Base-by-base conservation (phyloP, 2,329 filamentous ascomycete species). In the Hypoxylon sp. region DNA sequence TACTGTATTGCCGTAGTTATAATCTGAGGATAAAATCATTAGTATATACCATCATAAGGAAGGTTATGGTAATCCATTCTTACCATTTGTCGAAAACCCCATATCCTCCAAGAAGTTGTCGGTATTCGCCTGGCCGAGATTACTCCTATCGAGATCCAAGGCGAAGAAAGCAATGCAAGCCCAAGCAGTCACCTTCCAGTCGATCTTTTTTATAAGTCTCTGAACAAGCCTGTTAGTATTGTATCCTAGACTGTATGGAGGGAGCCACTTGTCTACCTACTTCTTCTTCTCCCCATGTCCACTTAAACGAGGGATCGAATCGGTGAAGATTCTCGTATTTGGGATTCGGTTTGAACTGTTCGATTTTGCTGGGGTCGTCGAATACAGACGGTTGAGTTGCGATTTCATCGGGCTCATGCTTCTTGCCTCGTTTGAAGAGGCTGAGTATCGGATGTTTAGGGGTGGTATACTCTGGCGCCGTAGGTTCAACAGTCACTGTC, bases 111-210 rank as follows among this genome's bases (percentile, higher is more conserved):
- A 36, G 36, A 68, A 61, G 35, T 67, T 62, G 20, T 69, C 67
- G 1, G 67, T 64, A 9, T 67, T 57, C 3, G 67, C 66, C 29
- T 69, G 67, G 21, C 63, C 61, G 40, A 77, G 74, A 47, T 78
- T 78, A 17, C 71, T 72, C 38, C 74, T 65, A 58, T 79, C 76
- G 11, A 81, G 67, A 41, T 82, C 76, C 2, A 82, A 67, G 0
- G 77, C 75, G 46, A 80, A 78, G 66, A 81, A 80, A 71, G 79
- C 79, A 9, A 81, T 60, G 52, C 79, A 81, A 1, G 77, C 74
- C 72, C 76, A 81, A 0, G 70, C 63, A 38, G 74, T 77, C 21
- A 82, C 78, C 20, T 71, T 71, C 47, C 72, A 72, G 53, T 82
- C 78, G 32, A 80, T 76, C 71, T 79, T 71, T 7, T 40, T 46